Percentiles rank a stretch among this genome's conserved stretches.
These are phyloP conservation scores for Diaporthe amygdali DNA, from an alignment of 2,329 filamentous ascomycete species.

Conservation along the genomic window DNA sequence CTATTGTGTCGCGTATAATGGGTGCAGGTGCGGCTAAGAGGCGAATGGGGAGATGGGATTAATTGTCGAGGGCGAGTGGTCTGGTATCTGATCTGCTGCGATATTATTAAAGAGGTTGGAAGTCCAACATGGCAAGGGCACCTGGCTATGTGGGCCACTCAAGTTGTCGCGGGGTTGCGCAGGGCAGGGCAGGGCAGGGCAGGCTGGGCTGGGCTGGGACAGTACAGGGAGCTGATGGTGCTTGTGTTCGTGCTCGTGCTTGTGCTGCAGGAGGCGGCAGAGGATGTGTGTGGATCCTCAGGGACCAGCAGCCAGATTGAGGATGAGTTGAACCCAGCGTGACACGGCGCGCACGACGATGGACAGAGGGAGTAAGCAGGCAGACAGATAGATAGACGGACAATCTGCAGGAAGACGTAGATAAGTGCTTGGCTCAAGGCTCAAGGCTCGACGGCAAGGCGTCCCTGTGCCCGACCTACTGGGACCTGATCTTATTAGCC, in stretches of 20 bases:
- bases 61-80: not conserved
- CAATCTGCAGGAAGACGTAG: not conserved
- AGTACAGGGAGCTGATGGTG: not conserved
- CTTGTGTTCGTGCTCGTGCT: not conserved
- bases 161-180: not conserved
- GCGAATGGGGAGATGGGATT: not conserved
- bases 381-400: not conserved
- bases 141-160: not conserved
- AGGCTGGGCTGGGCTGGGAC: not conserved
- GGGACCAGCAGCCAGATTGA: not conserved
- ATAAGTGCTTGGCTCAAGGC: not conserved
- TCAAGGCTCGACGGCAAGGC: not conserved
- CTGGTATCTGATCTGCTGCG: not conserved
- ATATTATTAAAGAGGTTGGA: conserved; percentile 19
- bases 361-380: not conserved
- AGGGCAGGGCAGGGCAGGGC: not conserved
- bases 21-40: not conserved
- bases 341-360: not conserved
- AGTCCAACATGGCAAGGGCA: conserved; percentile 14
- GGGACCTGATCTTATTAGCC: conserved; percentile 9
- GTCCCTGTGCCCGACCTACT: not conserved
- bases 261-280: not conserved
- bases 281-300: conserved; percentile 3
- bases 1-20: not conserved
- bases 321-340: not conserved